These are phyloP conservation scores for Calvatia gigantea DNA, from an alignment of 768 basidiomycete species.

Conservation along the genomic window DNA sequence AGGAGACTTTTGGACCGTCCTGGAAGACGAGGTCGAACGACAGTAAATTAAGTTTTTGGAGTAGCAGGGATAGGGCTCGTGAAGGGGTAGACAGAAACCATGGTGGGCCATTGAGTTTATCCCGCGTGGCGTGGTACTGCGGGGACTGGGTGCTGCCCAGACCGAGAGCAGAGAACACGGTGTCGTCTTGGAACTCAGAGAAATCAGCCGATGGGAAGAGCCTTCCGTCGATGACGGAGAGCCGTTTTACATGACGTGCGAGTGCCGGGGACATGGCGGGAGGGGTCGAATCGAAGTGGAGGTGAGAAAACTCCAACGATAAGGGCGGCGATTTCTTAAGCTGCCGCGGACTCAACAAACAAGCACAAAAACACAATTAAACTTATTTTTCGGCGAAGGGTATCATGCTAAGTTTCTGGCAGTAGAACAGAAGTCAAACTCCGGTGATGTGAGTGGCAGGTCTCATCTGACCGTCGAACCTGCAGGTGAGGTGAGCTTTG, in stretches of 20 bases:
- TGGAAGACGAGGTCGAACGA: conserved; percentile 7
- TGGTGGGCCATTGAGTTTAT: conserved; percentile 4
- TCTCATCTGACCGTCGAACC: no score
- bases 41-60: neutral
- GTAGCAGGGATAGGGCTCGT: neutral
- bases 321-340: no score
- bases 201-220: neutral
- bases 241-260: neutral
- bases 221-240: conserved; percentile 7
- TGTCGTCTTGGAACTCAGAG: neutral
- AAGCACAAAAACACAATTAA: no score
- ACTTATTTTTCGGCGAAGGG: no score
- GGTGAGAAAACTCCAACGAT: neutral
- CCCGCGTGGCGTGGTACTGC: neutral
- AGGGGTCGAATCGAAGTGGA: no score
- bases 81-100: conserved; percentile 7
- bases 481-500: no score
- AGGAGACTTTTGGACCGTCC: conserved; percentile 5
- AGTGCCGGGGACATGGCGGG: neutral
- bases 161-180: neutral
- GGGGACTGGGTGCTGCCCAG: neutral
- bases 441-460: no score
- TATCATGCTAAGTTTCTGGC: no score
- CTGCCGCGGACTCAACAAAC: no score
- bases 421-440: no score